Evolutionary conservation across 108 stramenopile species (phyloP), one percentile per base, ranked within the genome.

Genomic region (Skeletonema tropicum): DNA sequence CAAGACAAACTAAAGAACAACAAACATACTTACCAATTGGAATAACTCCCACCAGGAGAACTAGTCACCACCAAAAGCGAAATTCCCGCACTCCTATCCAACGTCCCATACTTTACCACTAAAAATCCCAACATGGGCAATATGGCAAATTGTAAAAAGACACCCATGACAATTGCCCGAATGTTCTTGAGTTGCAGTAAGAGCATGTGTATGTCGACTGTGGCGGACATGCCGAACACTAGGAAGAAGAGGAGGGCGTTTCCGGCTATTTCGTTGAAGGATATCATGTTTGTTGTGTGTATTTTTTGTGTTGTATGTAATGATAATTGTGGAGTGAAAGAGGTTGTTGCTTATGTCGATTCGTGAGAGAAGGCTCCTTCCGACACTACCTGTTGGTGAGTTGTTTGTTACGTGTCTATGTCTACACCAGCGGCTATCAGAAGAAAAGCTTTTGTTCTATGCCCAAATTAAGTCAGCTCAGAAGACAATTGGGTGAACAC

Each of bases 191-290:
- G 70, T 75, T 92, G 90, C 15, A 74, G 77, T 64, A 69, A 60
- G 11, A 90, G 60, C 69, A 85, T 79, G 32, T 83, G 58, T 17
- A 90, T 68, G 26, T 90, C 88, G 58, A 96, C 96, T 3, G 93
- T 92, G 17, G 90, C 96, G 11, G 89, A 85, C 79, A 96, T 80
- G 29, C 96, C 96, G 70, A 94, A 94, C 3, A 96, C 88, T 2
- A 96, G 81, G 49, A 92, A 83, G 78, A 96, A 96, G 36, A 96
- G 81, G 26, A 94, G 83, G 42, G 90, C 63, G 55, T 92, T 90
- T 58, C 74, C 73, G 5, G 77, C 77, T 66, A 83, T 46, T 70
- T 75, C 83, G 52, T 68, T 75, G 67, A 83, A 73, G 61, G 71
- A 60, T 5, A 64, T 36, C 75, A 76, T 76, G 33, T 21, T 33